phyloP scores from a whole-genome alignment of 2,329 filamentous ascomycete genomes.

The Clarireedia hainanense region DNA sequence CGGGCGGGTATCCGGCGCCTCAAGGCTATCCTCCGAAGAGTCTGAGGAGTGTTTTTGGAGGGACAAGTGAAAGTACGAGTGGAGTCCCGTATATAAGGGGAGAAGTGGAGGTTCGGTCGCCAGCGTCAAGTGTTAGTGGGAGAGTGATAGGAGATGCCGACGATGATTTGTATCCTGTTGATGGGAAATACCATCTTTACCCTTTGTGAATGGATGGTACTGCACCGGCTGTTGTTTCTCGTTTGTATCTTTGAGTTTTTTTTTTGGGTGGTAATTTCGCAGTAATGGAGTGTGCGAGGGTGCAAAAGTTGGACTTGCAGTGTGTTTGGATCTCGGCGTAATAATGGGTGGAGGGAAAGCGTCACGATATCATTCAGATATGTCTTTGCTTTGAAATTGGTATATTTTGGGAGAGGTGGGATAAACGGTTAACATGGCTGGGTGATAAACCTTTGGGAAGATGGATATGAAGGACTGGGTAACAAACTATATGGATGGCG shows the following conservation, averaged over 20 bases:
- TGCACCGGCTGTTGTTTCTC: background rate
- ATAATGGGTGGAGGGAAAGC: background rate
- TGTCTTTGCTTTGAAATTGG: background rate
- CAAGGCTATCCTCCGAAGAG: background rate
- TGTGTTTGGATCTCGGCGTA: no score
- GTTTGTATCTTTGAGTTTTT: background rate
- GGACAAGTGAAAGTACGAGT: background rate
- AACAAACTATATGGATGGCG: slow-evolving; percentile 1
- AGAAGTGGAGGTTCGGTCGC: background rate
- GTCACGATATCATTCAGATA: background rate
- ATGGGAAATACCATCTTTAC: slow-evolving; percentile 24
- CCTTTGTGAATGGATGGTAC: background rate
- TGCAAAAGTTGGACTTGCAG: no score
- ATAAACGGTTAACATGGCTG: background rate
- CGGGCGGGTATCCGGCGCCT: background rate
- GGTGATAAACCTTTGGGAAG: background rate
- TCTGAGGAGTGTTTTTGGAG: background rate
- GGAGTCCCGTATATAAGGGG: slow-evolving; percentile 5
- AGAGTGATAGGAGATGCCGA: background rate
- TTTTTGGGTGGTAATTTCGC: background rate
- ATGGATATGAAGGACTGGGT: background rate
- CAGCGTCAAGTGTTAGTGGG: background rate
- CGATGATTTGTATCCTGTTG: slow-evolving; percentile 12
- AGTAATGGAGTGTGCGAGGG: no score
- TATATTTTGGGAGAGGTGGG: background rate